Conservation (phyloP, 73 alveolate genomes). For the Paramecium biaurelia region DNA sequence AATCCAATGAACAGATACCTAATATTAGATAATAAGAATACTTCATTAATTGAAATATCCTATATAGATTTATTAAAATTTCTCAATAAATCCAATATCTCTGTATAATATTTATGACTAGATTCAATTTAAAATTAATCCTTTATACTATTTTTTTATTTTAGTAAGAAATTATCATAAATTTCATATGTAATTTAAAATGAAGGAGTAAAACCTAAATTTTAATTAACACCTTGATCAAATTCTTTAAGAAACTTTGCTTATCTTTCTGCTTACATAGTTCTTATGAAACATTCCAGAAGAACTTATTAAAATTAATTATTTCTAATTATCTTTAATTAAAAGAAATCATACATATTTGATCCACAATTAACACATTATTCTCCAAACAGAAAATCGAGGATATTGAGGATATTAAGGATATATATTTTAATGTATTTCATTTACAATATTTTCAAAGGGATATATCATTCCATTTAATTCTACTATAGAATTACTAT, state of each 20-base stretch:
- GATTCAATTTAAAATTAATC: background rate
- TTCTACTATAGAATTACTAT: constrained; percentile 14
- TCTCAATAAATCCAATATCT: background rate
- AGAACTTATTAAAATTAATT: background rate
- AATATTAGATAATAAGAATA: background rate
- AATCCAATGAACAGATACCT: constrained; percentile 41
- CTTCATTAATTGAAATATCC: constrained; percentile 15
- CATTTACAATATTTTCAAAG: constrained; percentile 31
- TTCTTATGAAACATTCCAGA: background rate
- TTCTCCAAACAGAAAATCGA: constrained; percentile 28
- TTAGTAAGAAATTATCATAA: constrained; percentile 3
- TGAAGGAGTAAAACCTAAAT: background rate
- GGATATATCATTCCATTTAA: background rate
- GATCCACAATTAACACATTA: background rate
- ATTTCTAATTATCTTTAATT: background rate
- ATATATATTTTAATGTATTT: background rate
- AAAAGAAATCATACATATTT: background rate
- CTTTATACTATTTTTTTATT: background rate
- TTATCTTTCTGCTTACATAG: background rate
- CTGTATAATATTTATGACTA: background rate
- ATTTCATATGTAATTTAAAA: constrained; percentile 14
- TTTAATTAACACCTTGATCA: background rate
- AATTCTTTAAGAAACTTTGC: background rate
- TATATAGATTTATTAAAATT: background rate
- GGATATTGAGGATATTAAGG: constrained; percentile 41